phyloP scores from a whole-genome alignment of 495 filamentous ascomycete species.

The Aspergillus avenaceus region DNA sequence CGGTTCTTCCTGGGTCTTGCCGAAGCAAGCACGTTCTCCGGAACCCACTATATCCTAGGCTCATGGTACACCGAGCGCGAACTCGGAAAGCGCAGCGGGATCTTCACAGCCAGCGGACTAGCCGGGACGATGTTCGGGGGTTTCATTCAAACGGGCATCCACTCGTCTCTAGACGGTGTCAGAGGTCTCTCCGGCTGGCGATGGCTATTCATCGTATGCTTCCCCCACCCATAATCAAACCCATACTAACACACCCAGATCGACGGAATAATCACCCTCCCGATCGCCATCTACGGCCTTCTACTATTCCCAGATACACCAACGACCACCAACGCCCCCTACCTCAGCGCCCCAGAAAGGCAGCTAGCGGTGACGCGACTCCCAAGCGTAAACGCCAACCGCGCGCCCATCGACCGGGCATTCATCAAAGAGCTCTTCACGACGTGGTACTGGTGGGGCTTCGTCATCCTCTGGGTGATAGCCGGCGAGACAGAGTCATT shows the following conservation, averaged over 20 bases:
- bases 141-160: conserved; percentile 59
- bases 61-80: conserved; percentile 65
- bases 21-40: conserved; percentile 58
- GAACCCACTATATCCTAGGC: conserved; percentile 63
- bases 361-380: conserved; percentile 40
- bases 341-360: conserved; percentile 41
- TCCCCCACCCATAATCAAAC: neutral
- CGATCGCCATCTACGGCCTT: conserved; percentile 56
- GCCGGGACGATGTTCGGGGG: conserved; percentile 42
- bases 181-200: conserved; percentile 57
- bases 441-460: conserved; percentile 46
- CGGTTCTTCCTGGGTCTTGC: conserved; percentile 65
- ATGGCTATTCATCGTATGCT: conserved; percentile 58
- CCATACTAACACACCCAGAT: conserved; percentile 6
- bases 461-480: conserved; percentile 48
- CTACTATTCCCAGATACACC: conserved; percentile 60
- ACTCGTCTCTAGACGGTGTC: conserved; percentile 47
- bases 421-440: conserved; percentile 39
- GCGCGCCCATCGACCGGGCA: conserved; percentile 28
- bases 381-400: conserved; percentile 23
- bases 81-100: conserved; percentile 55
- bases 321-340: conserved; percentile 47
- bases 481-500: conserved; percentile 47
- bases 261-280: conserved; percentile 51
- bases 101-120: conserved; percentile 35